Conservation (phyloP, 2,329 filamentous ascomycete genomes). For the Pseudogymnoascus pannorum region DNA sequence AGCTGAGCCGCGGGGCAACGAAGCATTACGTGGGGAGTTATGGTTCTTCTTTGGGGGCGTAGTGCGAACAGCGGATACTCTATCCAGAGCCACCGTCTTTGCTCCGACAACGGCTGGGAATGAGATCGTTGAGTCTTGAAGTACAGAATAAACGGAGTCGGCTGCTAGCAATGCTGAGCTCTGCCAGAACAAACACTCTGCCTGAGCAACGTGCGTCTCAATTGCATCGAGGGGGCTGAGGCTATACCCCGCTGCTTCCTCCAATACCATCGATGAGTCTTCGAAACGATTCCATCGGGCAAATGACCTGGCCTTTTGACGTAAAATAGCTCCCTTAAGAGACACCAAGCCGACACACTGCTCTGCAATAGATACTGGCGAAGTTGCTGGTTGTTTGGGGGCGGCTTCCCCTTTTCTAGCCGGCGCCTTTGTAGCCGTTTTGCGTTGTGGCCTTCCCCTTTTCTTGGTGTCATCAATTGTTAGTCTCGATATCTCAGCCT, state of each 20-base stretch:
- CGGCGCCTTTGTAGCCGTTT: conserved; percentile 24
- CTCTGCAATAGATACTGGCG: conserved; percentile 17
- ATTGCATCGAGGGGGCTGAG: conserved; percentile 36
- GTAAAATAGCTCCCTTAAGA: conserved; percentile 41
- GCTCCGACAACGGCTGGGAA: conserved; percentile 56
- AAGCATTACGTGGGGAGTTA: not conserved
- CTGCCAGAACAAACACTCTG: conserved; percentile 60
- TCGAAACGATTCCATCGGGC: conserved; percentile 39
- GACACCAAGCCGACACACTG: conserved; percentile 32
- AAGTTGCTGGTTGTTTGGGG: conserved; percentile 20
- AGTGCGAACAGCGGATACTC: conserved; percentile 15
- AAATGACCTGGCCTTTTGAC: conserved; percentile 43
- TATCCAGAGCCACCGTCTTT: conserved; percentile 20
- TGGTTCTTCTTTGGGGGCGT: conserved; percentile 21
- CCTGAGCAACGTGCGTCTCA: conserved; percentile 52
- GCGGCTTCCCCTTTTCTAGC: conserved; percentile 11
- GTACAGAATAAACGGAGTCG: conserved; percentile 79
- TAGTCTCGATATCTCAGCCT: conserved; percentile 21
- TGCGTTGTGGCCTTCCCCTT: conserved; percentile 22
- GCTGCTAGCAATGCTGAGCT: conserved; percentile 65
- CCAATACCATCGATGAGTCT: conserved; percentile 49
- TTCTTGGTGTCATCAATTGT: conserved; percentile 29
- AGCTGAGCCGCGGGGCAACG: not conserved
- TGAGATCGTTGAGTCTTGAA: conserved; percentile 88
- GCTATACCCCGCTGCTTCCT: conserved; percentile 40